Evolutionary conservation across 805 yeast genomes (phyloP), one percentile per base, ranked within the genome.

Genomic region (Metschnikowia proteae): DNA sequence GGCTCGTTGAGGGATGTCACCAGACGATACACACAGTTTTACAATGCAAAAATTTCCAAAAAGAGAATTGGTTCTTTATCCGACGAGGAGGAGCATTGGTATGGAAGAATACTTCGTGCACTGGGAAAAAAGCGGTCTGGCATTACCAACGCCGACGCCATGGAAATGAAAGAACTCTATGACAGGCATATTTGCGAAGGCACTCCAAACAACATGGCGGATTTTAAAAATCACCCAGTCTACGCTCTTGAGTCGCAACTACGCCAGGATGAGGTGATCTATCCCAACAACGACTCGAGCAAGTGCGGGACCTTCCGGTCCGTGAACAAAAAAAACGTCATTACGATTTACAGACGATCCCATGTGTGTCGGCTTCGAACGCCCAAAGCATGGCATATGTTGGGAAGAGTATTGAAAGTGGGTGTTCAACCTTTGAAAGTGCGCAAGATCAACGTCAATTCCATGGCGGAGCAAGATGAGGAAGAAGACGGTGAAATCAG

Each of bases 141-240:
- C 11, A 61, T 52, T 38, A 70, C 58, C 3, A 63, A 64, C 32
- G 57, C 70, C 6, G 87, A 82, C 55, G 67, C 74, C 17, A 74
- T 73, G 48, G 96, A 89, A 57, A 67, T 75, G 36, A 74, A 77
- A 30, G 87, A 83, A 51, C 81, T 89, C 43, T 65, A 73, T 32
- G 76, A 80, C 43, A 71, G 86, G 46, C 84, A 87, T 39, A 67
- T 79, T 13, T 71, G 76, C 28, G 98, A 94, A 60, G 96, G 96
- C 0, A 83, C 92, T 77, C 99, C 99, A 0, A 82, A 83, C 47
- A 86, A 81, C 58, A 69, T 89, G 26, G 84, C 82, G 45, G 97
- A 90, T 56, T 88, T 91, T 63, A 83, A 82, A 45, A 83, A 83
- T 44, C 99, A 94, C 65, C 99, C 99, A 0, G 66, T 83, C 10